phyloP scores from a whole-genome alignment of 2,329 filamentous ascomycete species.

The Sporothrix variecibatus region DNA sequence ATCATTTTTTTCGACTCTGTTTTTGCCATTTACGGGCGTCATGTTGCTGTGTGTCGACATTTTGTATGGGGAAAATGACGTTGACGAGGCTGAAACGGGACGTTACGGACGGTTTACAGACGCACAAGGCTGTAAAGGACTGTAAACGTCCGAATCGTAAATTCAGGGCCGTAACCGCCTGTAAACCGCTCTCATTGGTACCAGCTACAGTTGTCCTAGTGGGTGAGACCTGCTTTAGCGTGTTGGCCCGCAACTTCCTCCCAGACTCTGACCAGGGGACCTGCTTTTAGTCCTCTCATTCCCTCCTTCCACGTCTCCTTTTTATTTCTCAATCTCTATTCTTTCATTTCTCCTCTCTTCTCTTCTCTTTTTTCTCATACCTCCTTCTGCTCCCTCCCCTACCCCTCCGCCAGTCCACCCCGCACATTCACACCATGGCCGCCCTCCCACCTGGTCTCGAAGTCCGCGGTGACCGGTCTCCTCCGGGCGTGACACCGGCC shows the following conservation, averaged over 20 bases:
- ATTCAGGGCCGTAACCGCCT: not conserved
- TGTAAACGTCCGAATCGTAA: not conserved
- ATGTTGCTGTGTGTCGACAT: not conserved
- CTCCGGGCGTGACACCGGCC: not conserved
- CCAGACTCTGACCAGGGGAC: not conserved
- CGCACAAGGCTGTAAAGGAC: not conserved
- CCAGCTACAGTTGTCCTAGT: not conserved
- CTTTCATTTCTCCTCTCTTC: not conserved
- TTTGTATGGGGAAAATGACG: not conserved
- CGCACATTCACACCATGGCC: constrained; percentile 24
- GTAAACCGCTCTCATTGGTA: not conserved
- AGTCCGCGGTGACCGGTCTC: constrained; percentile 30
- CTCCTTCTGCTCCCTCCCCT: not conserved
- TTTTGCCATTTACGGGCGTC: not conserved
- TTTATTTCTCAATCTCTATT: not conserved
- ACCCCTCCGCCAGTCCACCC: not conserved
- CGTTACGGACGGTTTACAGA: not conserved
- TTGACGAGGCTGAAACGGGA: constrained; percentile 6
- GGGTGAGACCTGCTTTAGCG: constrained; percentile 2
- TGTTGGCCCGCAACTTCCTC: not conserved
- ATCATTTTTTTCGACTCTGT: not conserved
- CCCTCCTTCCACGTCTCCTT: not conserved
- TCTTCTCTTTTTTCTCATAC: not conserved
- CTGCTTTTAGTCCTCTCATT: not conserved
- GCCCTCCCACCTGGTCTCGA: constrained; percentile 27